phyloP scores from a whole-genome alignment of 257 asterid species.

The Ilex aquifolium region DNA sequence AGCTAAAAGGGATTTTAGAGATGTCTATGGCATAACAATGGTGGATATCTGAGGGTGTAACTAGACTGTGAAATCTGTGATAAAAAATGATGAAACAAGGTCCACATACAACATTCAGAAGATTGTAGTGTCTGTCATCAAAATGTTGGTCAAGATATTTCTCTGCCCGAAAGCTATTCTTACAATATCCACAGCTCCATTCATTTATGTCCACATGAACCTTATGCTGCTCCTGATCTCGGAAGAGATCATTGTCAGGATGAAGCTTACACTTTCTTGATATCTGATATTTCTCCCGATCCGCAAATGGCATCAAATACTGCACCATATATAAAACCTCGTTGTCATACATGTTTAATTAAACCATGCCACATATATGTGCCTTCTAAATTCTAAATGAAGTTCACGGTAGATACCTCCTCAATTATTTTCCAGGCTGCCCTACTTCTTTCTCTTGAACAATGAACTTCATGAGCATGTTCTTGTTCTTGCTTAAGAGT shows the following conservation, averaged over 20 bases:
- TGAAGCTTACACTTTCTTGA: conserved; percentile 70
- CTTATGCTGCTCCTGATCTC: conserved; percentile 95
- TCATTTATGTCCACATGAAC: conserved; percentile 73
- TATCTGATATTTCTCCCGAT: conserved; percentile 61
- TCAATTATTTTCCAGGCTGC: conserved; percentile 76
- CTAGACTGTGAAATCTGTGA: too few relatives aligned
- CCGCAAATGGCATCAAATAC: conserved; percentile 81
- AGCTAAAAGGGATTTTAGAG: too few relatives aligned
- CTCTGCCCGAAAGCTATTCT: conserved; percentile 79
- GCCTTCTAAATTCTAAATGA: too few relatives aligned
- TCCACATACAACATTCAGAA: conserved; percentile 62
- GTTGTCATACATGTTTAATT: too few relatives aligned
- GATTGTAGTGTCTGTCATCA: conserved; percentile 84
- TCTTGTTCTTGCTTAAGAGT: conserved; percentile 38
- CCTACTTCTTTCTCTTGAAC: conserved; percentile 94
- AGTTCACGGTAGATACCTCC: conserved; percentile 41
- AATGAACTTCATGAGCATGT: conserved; percentile 62
- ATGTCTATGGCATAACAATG: too few relatives aligned
- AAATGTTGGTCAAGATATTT: conserved; percentile 85
- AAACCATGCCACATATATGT: too few relatives aligned
- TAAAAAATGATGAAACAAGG: conserved; percentile 5
- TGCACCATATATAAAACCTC: conserved; percentile 12
- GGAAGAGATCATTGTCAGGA: conserved; percentile 64
- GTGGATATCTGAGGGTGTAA: too few relatives aligned
- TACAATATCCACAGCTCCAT: conserved; percentile 90